Base-by-base conservation (phyloP, 2,329 filamentous ascomycete species). In the Cercospora sesami region DNA sequence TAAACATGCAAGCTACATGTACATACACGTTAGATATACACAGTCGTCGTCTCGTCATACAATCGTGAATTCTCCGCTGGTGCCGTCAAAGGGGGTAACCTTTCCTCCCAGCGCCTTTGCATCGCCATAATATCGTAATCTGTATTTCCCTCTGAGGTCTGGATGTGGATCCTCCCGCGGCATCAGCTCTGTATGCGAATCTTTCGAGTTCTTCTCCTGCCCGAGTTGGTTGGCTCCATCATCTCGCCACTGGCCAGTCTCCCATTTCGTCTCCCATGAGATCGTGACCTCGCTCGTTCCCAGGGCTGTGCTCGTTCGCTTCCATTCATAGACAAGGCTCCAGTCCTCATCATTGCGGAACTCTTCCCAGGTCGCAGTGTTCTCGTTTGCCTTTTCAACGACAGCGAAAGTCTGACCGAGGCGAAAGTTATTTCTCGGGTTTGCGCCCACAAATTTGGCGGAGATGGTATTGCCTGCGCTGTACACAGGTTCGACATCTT, bases 341-440 rank as follows among this genome's bases (percentile, higher is more conserved):
- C 94, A 98, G 77, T 97, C 94, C 4, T 81, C 81, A 76, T 97
- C 94, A 68, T 89, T 87, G 16, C 88, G 84, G 2, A 95, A 86
- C 48, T 82, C 83, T 7, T 79, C 80, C 94, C 94, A 97, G 0
- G 57, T 65, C 1, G 69, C 71, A 14, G 76, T 81, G 73, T 80
- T 65, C 77, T 75, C 45, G 73, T 84, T 77, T 59, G 87, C 83
- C 75, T 83, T 83, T 81, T 97, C 93, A 0, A 97, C 86, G 0
- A 91, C 87, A 0, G 90, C 90, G 78, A 89, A 97, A 0, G 93
- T 96, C 2, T 84, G 85, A 74, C 92, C 94, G 1, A 92, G 87
- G 1, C 89, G 87, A 31, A 97, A 86, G 71, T 97, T 91, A 78
- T 97, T 97, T 31, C 94, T 87, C 16, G 94, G 94, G 75, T 97